Percentiles rank a stretch among this genome's conserved stretches.
Conservation (phyloP, 441 rosid species). For the Viola pubescens region DNA sequence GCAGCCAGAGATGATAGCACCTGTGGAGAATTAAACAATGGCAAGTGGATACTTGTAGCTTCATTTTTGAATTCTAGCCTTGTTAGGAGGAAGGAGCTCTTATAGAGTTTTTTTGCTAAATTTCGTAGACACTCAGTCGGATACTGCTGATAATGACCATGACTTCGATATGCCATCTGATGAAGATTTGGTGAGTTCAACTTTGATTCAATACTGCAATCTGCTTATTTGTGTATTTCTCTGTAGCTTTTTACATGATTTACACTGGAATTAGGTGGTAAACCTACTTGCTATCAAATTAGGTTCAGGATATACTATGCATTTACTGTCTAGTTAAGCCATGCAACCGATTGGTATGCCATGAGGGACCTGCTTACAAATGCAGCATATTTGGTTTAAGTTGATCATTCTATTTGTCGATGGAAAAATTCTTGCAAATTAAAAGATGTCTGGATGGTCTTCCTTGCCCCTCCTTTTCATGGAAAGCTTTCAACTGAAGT, state of each 20-base stretch:
- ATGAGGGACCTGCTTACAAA: too few relatives aligned
- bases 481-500: too few relatives aligned
- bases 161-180: conserved; percentile 58
- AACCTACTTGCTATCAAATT: neutral
- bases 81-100: neutral
- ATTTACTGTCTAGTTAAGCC: too few relatives aligned
- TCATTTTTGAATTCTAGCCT: conserved; percentile 9
- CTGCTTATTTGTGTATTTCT: neutral
- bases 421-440: too few relatives aligned
- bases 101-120: neutral
- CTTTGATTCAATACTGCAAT: too few relatives aligned
- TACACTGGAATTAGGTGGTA: neutral
- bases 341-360: too few relatives aligned
- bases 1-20: conserved; percentile 31
- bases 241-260: neutral
- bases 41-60: conserved; percentile 35
- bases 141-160: conserved; percentile 48
- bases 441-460: too few relatives aligned
- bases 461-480: too few relatives aligned
- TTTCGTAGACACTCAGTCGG: conserved; percentile 38
- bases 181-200: conserved; percentile 63
- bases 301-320: neutral
- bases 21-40: conserved; percentile 31
- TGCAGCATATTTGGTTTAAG: too few relatives aligned
- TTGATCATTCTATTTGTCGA: too few relatives aligned